Percentiles rank a stretch among this genome's conserved stretches.
These are phyloP conservation scores for Carpinus fangiana DNA, from an alignment of 306 rosid genomes.

Conservation along the genomic window DNA sequence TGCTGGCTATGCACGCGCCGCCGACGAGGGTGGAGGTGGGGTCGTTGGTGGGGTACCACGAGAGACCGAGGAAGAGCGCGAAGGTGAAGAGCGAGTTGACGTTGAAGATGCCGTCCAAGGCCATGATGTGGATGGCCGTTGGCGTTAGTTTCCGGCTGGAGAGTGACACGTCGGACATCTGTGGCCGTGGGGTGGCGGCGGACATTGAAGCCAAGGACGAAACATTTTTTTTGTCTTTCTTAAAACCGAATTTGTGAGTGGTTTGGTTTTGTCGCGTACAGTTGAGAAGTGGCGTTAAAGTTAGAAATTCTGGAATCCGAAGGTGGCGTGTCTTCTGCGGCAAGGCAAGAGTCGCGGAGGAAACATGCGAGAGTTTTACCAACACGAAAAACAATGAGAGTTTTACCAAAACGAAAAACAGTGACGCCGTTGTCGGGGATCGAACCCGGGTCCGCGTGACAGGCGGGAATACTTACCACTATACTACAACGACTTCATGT, in stretches of 20 bases:
- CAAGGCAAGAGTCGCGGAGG: slow-evolving; percentile 1
- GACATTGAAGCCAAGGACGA: neutral
- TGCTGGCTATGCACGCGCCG: slow-evolving; percentile 43
- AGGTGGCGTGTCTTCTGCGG: slow-evolving; percentile 19
- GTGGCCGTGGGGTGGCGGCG: slow-evolving; percentile 9
- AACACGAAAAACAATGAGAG: neutral
- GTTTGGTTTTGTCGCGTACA: slow-evolving; percentile 18
- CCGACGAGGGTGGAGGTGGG: slow-evolving; percentile 42
- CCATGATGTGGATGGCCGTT: slow-evolving; percentile 74
- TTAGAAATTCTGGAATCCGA: slow-evolving; percentile 7
- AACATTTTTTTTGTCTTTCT: neutral
- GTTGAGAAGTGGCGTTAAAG: slow-evolving; percentile 35
- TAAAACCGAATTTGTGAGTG: neutral
- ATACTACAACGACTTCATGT: no score
- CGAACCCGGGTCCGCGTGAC: slow-evolving; percentile 72
- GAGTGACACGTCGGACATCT: slow-evolving; percentile 44
- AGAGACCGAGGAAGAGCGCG: slow-evolving; percentile 81
- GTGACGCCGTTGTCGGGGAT: slow-evolving; percentile 62
- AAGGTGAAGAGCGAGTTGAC: slow-evolving; percentile 85
- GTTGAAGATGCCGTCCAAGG: slow-evolving; percentile 79
- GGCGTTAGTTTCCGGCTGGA: slow-evolving; percentile 41
- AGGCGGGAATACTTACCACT: slow-evolving; percentile 32
- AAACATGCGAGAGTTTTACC: neutral
- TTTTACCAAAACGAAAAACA: no score
- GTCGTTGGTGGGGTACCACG: slow-evolving; percentile 51